Conservation (phyloP, 805 yeast species). For the Candida germanica region DNA sequence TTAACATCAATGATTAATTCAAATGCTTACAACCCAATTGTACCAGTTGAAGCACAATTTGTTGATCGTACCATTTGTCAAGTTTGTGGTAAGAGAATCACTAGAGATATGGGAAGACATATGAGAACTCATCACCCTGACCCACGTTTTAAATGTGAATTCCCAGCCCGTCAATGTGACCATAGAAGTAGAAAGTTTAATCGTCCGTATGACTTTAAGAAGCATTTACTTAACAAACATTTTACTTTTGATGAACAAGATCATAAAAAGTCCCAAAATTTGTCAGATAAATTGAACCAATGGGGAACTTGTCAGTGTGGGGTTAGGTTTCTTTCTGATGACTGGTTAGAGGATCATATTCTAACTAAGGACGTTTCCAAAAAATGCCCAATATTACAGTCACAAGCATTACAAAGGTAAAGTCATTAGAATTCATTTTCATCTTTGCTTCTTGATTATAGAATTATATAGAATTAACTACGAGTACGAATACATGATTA, state of each 20-base stretch:
- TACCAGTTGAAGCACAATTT: conserved; percentile 36
- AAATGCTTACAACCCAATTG: conserved; percentile 28
- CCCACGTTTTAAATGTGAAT: conserved; percentile 56
- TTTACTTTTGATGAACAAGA: conserved; percentile 50
- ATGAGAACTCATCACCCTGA: conserved; percentile 58
- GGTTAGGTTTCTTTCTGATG: conserved; percentile 26
- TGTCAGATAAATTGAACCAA: conserved; percentile 50
- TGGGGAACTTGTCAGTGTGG: conserved; percentile 52
- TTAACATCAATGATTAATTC: conserved; percentile 38
- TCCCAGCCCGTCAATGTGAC: conserved; percentile 51
- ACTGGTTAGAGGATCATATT: conserved; percentile 38
- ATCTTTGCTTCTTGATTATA: too few relatives aligned
- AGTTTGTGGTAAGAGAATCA: conserved; percentile 51
- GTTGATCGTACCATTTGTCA: conserved; percentile 45
- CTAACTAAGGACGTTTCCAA: conserved; percentile 15
- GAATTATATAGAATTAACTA: too few relatives aligned
- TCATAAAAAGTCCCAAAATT: conserved; percentile 44
- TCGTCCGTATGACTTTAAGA: conserved; percentile 66
- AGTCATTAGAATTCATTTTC: too few relatives aligned
- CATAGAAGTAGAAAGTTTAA: conserved; percentile 64
- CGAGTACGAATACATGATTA: too few relatives aligned
- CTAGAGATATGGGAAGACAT: conserved; percentile 62
- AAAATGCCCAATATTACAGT: conserved; percentile 1
- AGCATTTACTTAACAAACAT: conserved; percentile 60
- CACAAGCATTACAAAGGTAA: too few relatives aligned